A percentile compares a stretch with the other conserved stretches of the same genome.
Conservation (phyloP, 768 basidiomycete species). For the Boletus pseudopeckii region DNA sequence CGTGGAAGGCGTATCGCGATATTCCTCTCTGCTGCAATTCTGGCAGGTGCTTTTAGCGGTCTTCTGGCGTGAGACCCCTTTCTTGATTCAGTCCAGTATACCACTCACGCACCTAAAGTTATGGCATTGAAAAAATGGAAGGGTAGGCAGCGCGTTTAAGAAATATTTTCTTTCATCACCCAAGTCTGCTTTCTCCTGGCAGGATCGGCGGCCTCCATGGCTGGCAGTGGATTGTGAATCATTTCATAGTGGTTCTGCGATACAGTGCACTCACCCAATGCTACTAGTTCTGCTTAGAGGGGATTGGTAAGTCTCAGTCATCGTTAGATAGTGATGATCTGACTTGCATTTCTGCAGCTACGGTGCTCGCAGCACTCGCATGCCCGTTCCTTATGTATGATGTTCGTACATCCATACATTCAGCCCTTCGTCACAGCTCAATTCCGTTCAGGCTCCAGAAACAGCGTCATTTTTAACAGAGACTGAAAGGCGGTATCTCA, state of each 20-base stretch:
- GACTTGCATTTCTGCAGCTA: conserved; percentile 3
- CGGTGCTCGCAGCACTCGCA: conserved; percentile 11
- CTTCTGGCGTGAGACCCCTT: conserved; percentile 39
- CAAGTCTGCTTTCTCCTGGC: background rate
- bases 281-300: conserved; percentile 29
- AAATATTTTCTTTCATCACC: background rate
- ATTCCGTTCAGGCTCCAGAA: conserved; percentile 4
- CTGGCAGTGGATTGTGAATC: conserved; percentile 38
- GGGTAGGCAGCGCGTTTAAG: conserved; percentile 30
- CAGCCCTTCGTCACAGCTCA: background rate
- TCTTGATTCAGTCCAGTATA: background rate
- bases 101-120: conserved; percentile 27
- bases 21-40: conserved; percentile 56
- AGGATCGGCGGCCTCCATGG: conserved; percentile 33
- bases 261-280: background rate
- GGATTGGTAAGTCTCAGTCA: conserved; percentile 8
- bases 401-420: conserved; percentile 28
- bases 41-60: conserved; percentile 49
- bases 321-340: background rate
- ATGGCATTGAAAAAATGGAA: conserved; percentile 29
- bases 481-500: conserved; percentile 37
- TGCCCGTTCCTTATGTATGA: conserved; percentile 51
- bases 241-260: background rate
- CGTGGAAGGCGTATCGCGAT: conserved; percentile 53
- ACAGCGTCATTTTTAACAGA: conserved; percentile 11